A percentile compares a stretch with the other conserved stretches of the same genome.
phyloP scores from a whole-genome alignment of 1,139 yeast genomes.

The Blastobotrys petasosporus region DNA sequence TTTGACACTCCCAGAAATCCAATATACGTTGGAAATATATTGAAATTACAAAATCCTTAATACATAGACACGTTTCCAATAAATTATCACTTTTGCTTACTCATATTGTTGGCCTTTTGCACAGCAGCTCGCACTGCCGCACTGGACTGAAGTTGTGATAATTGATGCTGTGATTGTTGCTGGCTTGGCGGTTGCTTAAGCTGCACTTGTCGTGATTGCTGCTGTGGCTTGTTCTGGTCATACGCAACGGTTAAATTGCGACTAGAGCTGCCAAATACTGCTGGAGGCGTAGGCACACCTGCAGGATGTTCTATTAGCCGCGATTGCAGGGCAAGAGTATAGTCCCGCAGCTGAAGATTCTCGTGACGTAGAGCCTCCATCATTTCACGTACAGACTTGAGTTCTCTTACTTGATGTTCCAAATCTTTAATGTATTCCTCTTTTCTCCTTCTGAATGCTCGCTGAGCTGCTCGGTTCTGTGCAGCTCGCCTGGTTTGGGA shows the following conservation, averaged over 20 bases:
- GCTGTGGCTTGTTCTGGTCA: not conserved
- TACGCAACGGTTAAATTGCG: slow-evolving; percentile 1
- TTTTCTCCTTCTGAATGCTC: slow-evolving; percentile 77
- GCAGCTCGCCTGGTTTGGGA: slow-evolving; percentile 75
- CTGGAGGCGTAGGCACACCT: slow-evolving; percentile 42
- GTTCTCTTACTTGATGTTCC: slow-evolving; percentile 62
- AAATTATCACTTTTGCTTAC: not conserved
- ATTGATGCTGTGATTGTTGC: not conserved
- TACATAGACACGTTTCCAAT: not conserved
- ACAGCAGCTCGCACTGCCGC: not conserved
- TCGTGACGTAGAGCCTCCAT: slow-evolving; percentile 62
- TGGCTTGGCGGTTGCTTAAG: not conserved
- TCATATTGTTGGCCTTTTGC: not conserved
- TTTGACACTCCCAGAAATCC: no score
- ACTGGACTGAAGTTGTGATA: not conserved
- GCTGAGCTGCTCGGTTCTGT: slow-evolving; percentile 83
- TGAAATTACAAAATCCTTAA: not conserved
- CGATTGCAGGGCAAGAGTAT: slow-evolving; percentile 63
- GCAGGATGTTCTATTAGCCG: slow-evolving; percentile 47
- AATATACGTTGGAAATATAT: no score
- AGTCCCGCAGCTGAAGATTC: slow-evolving; percentile 66
- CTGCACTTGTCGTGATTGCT: slow-evolving; percentile 1
- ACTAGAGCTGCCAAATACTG: slow-evolving; percentile 25
- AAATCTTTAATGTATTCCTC: slow-evolving; percentile 72
- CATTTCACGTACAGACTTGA: slow-evolving; percentile 52